These are phyloP conservation scores for Tylopilus plumbeoviolaceoides DNA, from an alignment of 768 basidiomycete species.

Conservation along the genomic window DNA sequence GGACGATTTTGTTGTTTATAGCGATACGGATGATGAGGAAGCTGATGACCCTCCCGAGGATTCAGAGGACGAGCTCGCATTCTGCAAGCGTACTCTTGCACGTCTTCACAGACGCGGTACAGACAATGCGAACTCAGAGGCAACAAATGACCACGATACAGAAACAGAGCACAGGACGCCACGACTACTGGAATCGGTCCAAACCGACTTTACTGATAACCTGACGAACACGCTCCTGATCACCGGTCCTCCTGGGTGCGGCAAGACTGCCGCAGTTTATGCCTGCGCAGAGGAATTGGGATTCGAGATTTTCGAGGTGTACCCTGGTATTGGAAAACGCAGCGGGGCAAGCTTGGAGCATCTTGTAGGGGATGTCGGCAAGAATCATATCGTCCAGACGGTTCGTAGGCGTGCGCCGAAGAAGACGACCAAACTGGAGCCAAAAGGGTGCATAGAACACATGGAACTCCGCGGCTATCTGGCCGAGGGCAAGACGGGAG, in stretches of 20 bases:
- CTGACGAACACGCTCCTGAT: constrained; percentile 88
- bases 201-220: constrained; percentile 35
- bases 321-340: constrained; percentile 91
- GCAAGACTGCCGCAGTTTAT: constrained; percentile 91
- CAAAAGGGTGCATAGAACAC: constrained; percentile 2
- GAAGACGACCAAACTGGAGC: constrained; percentile 4
- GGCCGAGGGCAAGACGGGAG: constrained; percentile 6
- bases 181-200: constrained; percentile 10
- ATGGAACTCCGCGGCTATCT: constrained; percentile 19
- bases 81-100: constrained; percentile 23
- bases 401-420: constrained; percentile 11
- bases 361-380: constrained; percentile 89
- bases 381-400: constrained; percentile 76
- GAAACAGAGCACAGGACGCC: constrained; percentile 5
- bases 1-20: constrained; percentile 55
- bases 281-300: constrained; percentile 91
- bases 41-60: constrained; percentile 34
- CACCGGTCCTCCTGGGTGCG: constrained; percentile 74
- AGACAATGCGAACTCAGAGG: neutral
- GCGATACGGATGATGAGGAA: constrained; percentile 31
- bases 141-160: constrained; percentile 1
- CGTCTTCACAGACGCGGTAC: constrained; percentile 14
- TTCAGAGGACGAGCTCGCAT: constrained; percentile 34
- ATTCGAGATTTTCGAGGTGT: constrained; percentile 96
- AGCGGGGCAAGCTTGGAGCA: constrained; percentile 72